phyloP scores from a whole-genome alignment of 345 rosid species.

The Bruguiera gymnorhiza region DNA sequence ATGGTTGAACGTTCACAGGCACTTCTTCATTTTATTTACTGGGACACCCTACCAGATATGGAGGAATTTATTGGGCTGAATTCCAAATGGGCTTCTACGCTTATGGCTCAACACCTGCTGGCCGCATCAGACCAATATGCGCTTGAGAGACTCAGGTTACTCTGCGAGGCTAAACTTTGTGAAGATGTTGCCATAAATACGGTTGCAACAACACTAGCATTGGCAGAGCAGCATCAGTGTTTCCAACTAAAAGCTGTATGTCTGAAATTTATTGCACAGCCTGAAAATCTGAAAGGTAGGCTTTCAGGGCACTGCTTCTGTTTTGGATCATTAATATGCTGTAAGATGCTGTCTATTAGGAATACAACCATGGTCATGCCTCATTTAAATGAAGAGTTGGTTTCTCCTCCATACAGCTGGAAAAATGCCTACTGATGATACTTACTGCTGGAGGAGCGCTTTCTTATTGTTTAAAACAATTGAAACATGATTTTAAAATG shows the following conservation, averaged over 20 bases:
- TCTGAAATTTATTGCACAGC: constrained; percentile 32
- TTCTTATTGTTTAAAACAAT: too few species aligned
- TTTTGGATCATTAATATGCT: background rate
- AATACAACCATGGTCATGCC: too few species aligned
- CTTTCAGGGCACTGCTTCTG: background rate
- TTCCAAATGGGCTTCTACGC: constrained; percentile 23
- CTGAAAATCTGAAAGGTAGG: constrained; percentile 31
- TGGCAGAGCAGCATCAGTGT: constrained; percentile 40
- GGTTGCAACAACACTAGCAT: constrained; percentile 33
- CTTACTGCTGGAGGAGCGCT: too few species aligned
- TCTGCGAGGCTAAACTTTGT: constrained; percentile 30
- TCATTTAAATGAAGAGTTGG: too few species aligned
- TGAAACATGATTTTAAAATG: too few species aligned
- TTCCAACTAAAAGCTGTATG: constrained; percentile 31
- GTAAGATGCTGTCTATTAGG: background rate
- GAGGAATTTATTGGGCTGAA: constrained; percentile 28
- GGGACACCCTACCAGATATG: constrained; percentile 30
- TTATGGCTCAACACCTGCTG: constrained; percentile 35
- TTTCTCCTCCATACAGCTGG: too few species aligned
- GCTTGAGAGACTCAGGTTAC: constrained; percentile 32
- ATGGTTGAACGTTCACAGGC: constrained; percentile 18
- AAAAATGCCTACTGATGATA: too few species aligned
- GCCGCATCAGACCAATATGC: constrained; percentile 35
- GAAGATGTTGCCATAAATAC: constrained; percentile 33
- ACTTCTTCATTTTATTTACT: constrained; percentile 31